Evolutionary conservation across 257 asterid species (phyloP).

Genomic region (Fraxinus americana): DNA sequence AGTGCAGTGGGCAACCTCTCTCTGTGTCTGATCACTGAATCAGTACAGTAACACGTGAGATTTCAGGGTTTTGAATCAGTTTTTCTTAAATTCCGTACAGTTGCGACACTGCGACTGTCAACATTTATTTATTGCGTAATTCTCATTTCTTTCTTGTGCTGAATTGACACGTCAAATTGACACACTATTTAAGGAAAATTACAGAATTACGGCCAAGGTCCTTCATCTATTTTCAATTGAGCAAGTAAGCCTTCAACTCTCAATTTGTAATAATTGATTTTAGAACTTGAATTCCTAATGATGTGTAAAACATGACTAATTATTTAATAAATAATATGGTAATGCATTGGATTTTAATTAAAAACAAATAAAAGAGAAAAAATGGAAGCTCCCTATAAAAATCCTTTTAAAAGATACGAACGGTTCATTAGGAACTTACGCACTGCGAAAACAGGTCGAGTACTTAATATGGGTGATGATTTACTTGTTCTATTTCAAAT

Average conservation of each 20-base stretch:
- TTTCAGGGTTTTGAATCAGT: constrained; percentile 17
- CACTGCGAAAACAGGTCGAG: background rate
- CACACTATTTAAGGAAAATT: too few relatives aligned
- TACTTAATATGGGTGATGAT: background rate
- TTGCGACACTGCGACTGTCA: constrained; percentile 20
- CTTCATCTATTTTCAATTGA: background rate
- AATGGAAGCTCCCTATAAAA: too few relatives aligned
- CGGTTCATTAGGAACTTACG: background rate
- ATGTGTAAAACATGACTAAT: too few relatives aligned
- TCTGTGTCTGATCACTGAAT: constrained; percentile 2
- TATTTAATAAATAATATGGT: too few relatives aligned
- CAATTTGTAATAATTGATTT: too few relatives aligned
- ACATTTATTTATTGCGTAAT: constrained; percentile 25
- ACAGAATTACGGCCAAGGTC: background rate
- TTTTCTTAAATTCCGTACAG: constrained; percentile 26
- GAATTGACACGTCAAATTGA: background rate
- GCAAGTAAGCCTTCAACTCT: too few relatives aligned
- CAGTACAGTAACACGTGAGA: constrained; percentile 18
- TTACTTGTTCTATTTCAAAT: too few relatives aligned
- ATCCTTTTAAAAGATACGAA: too few relatives aligned
- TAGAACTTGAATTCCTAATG: too few relatives aligned
- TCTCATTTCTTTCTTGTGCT: background rate
- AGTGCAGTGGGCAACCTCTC: constrained; percentile 33
- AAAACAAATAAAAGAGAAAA: too few relatives aligned
- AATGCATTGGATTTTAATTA: too few relatives aligned